phyloP scores from a whole-genome alignment of 768 basidiomycete species.

The Leucocoprinus birnbaumii region DNA sequence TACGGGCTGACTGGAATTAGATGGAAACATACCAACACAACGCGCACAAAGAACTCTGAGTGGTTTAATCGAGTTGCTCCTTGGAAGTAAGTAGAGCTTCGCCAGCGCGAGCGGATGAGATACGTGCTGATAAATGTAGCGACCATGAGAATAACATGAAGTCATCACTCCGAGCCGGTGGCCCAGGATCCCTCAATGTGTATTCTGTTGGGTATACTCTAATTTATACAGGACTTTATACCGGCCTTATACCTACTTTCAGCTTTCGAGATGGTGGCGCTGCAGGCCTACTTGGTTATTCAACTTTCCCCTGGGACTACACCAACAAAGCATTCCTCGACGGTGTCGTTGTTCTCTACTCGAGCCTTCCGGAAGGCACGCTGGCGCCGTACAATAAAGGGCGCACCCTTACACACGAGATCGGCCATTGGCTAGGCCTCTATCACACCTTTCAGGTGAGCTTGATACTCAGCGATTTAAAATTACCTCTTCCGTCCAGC shows the following conservation, averaged over 20 bases:
- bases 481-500: too few species aligned
- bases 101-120: neutral
- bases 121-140: neutral
- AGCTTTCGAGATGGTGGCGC: conserved; percentile 19
- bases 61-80: conserved; percentile 17
- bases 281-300: conserved; percentile 28
- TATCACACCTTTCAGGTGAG: conserved; percentile 54
- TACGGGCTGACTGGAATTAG: conserved; percentile 12
- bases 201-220: conserved; percentile 15
- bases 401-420: conserved; percentile 50
- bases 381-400: conserved; percentile 38
- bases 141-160: conserved; percentile 17
- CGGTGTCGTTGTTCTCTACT: conserved; percentile 33
- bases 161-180: conserved; percentile 13
- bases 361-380: conserved; percentile 29
- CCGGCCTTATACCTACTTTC: neutral
- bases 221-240: neutral
- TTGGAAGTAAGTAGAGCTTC: conserved; percentile 2
- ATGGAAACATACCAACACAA: conserved; percentile 13
- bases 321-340: conserved; percentile 23
- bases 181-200: conserved; percentile 16
- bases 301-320: conserved; percentile 34
- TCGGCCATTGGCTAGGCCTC: conserved; percentile 53
- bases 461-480: conserved; percentile 12
- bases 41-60: conserved; percentile 9